phyloP scores from a whole-genome alignment of 805 yeast species.

The Kluyveromyces nonfermentans region DNA sequence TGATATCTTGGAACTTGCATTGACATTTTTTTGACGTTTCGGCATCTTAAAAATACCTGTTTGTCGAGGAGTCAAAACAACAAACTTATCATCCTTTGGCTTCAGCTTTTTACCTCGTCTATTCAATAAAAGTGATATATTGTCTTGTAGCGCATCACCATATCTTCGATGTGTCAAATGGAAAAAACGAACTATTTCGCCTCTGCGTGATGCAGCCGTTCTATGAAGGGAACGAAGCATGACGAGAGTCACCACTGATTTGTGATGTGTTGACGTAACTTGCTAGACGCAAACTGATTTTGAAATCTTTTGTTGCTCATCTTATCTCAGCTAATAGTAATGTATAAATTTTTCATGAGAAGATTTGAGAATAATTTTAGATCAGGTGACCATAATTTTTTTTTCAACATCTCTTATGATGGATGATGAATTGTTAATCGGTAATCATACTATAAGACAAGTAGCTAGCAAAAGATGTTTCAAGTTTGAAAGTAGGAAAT shows the following conservation, averaged over 20 bases:
- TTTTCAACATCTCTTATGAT: too few relatives aligned
- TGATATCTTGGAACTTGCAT: conserved; percentile 8
- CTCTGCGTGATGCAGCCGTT: background rate
- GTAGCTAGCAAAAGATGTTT: too few relatives aligned
- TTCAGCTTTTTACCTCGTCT: conserved; percentile 23
- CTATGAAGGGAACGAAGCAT: background rate
- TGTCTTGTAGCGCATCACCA: background rate
- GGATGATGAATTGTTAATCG: too few relatives aligned
- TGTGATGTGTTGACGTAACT: background rate
- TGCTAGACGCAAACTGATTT: background rate
- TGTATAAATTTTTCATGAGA: background rate
- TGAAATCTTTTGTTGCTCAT: background rate
- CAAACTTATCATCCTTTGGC: conserved; percentile 20
- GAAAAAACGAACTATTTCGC: background rate
- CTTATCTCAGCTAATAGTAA: background rate
- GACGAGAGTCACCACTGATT: background rate
- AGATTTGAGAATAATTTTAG: background rate
- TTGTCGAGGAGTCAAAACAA: conserved; percentile 22
- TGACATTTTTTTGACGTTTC: conserved; percentile 4
- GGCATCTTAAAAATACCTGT: conserved; percentile 17
- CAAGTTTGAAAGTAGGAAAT: too few relatives aligned
- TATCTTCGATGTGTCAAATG: background rate
- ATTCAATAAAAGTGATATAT: background rate
- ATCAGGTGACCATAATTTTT: background rate
- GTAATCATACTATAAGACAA: too few relatives aligned